Evolutionary conservation across 73 alveolate genomes (phyloP).

Genomic region (Blepharisma stoltei): DNA sequence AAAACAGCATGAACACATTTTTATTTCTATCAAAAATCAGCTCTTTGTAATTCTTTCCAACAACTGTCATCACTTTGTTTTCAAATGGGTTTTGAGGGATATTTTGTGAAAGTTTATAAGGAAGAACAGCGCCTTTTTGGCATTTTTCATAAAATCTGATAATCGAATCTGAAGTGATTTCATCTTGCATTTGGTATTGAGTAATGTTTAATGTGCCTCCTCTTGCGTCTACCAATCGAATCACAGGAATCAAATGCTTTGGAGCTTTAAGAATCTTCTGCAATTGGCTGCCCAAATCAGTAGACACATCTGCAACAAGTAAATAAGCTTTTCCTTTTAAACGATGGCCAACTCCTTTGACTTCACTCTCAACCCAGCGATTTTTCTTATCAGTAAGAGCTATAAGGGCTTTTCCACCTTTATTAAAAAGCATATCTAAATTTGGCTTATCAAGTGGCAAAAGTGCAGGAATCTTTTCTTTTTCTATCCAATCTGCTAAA

Average conservation of each 20-base stretch:
- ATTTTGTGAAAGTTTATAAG: constrained; percentile 1
- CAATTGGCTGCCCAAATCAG: background rate
- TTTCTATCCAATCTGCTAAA: background rate
- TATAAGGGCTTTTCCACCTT: background rate
- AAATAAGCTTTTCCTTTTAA: constrained; percentile 2
- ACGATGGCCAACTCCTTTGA: background rate
- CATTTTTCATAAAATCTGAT: background rate
- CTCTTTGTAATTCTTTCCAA: background rate
- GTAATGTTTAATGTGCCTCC: constrained; percentile 11
- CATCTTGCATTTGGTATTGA: background rate
- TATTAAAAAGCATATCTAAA: constrained; percentile 4
- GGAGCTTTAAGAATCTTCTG: background rate
- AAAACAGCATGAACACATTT: background rate
- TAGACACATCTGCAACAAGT: background rate
- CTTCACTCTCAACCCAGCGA: background rate
- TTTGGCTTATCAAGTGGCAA: background rate
- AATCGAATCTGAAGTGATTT: background rate
- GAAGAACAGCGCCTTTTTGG: background rate
- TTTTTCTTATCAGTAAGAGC: background rate
- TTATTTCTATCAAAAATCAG: background rate
- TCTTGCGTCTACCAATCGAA: background rate
- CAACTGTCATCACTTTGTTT: background rate
- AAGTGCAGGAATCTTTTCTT: background rate
- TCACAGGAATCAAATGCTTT: background rate
- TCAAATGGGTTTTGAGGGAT: constrained; percentile 3